Percentiles rank a stretch among this genome's conserved stretches.
phyloP scores from a whole-genome alignment of 2,329 filamentous ascomycete genomes.

The Beauveria asiatica region DNA sequence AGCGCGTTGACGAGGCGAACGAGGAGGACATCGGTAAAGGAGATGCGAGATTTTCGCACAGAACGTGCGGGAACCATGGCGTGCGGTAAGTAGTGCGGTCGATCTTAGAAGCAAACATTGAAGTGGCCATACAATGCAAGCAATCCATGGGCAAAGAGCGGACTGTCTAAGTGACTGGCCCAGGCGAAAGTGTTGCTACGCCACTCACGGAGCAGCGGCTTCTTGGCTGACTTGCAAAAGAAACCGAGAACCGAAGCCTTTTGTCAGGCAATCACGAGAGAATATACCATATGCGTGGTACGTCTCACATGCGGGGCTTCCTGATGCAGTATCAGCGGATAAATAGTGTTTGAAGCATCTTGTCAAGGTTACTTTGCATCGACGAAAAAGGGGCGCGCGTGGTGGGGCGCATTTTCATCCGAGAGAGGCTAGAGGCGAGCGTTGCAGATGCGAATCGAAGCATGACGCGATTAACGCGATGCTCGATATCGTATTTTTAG shows the following conservation, averaged over 20 bases:
- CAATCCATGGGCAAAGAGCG: background rate
- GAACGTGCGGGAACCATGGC: background rate
- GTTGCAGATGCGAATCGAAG: background rate
- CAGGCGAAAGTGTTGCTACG: background rate
- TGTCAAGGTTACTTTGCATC: conserved; percentile 2
- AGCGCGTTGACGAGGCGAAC: conserved; percentile 76
- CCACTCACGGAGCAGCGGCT: background rate
- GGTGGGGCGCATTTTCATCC: conserved; percentile 7
- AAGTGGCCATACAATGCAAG: background rate
- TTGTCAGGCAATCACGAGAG: background rate
- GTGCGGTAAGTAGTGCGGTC: background rate
- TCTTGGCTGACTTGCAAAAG: background rate
- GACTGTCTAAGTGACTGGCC: background rate
- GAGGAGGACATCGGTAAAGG: conserved; percentile 40
- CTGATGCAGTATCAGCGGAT: background rate
- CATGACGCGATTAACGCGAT: background rate
- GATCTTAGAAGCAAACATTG: background rate
- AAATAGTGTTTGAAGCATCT: background rate
- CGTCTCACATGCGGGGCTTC: background rate
- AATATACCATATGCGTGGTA: background rate
- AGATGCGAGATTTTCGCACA: conserved; percentile 12
- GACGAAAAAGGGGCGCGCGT: background rate
- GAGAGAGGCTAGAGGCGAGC: background rate
- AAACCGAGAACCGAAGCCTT: too few species aligned
- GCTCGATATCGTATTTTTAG: background rate